Percentiles rank a stretch among this genome's conserved stretches.
phyloP scores from a whole-genome alignment of 129 eudicot genomes.

The Gnaphalium uliginosum region DNA sequence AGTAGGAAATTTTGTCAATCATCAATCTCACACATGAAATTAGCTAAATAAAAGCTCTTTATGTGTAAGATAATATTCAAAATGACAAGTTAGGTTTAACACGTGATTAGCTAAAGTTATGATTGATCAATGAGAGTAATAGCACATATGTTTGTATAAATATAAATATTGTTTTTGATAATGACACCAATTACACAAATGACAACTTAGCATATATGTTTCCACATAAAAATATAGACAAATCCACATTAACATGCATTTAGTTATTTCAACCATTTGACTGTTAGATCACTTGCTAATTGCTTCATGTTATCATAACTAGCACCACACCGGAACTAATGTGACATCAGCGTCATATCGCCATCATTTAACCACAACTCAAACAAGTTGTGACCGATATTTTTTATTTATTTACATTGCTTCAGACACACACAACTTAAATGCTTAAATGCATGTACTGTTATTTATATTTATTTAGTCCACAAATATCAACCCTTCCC shows the following conservation, averaged over 20 bases:
- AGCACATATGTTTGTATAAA: neutral
- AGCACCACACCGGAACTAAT: no score
- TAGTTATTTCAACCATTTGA: no score
- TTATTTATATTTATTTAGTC: neutral
- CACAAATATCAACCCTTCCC: neutral
- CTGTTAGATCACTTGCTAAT: no score
- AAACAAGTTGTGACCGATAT: no score
- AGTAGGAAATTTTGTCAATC: neutral
- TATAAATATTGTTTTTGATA: neutral
- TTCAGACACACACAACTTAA: no score
- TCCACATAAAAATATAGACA: neutral
- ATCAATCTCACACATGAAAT: neutral
- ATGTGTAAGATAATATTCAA: neutral
- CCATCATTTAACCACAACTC: no score
- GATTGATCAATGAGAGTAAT: neutral
- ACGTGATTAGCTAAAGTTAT: conserved; percentile 6
- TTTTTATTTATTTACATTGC: no score
- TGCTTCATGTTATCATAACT: no score
- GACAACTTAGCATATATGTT: neutral
- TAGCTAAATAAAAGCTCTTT: neutral
- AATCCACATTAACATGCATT: neutral
- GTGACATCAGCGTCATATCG: no score
- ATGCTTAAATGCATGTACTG: no score
- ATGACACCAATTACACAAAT: neutral
- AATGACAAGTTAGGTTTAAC: neutral